Evolutionary conservation across 129 eudicot genomes (phyloP).

Genomic region (Flaveria linearis): DNA sequence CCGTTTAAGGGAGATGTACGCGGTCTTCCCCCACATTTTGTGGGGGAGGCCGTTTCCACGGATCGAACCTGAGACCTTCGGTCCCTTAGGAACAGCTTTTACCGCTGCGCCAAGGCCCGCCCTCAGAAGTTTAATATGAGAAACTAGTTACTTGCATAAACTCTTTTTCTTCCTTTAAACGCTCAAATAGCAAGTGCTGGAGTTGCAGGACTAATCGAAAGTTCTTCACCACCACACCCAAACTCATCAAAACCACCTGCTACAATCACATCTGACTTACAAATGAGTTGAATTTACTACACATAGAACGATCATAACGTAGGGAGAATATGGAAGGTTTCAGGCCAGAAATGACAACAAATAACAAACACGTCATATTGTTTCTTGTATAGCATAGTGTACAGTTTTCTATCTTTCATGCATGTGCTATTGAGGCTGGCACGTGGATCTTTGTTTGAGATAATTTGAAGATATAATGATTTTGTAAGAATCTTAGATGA

Average conservation of each 20-base stretch:
- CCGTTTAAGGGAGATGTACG: too few species aligned
- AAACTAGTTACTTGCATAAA: too few species aligned
- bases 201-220: conserved; percentile 86
- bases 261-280: conserved; percentile 35
- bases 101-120: too few species aligned
- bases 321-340: not conserved
- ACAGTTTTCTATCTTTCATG: conserved; percentile 25
- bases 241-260: conserved; percentile 42
- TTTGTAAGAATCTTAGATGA: conserved; percentile 9
- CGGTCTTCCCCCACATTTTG: too few species aligned
- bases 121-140: too few species aligned
- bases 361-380: conserved; percentile 11
- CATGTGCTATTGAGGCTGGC: not conserved
- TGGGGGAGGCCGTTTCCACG: too few species aligned
- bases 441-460: conserved; percentile 25
- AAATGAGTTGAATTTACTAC: conserved; percentile 7
- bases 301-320: not conserved
- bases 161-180: conserved; percentile 89
- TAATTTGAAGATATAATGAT: not conserved
- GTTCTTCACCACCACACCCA: conserved; percentile 72
- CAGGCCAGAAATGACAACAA: conserved; percentile 5
- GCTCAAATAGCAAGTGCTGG: conserved; percentile 97
- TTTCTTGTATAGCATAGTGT: conserved; percentile 43
- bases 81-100: too few species aligned
- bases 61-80: too few species aligned